Evolutionary conservation across 2,329 filamentous ascomycete genomes (phyloP), one percentile per base, ranked within the genome.

Genomic region (Chaetomium sp.): DNA sequence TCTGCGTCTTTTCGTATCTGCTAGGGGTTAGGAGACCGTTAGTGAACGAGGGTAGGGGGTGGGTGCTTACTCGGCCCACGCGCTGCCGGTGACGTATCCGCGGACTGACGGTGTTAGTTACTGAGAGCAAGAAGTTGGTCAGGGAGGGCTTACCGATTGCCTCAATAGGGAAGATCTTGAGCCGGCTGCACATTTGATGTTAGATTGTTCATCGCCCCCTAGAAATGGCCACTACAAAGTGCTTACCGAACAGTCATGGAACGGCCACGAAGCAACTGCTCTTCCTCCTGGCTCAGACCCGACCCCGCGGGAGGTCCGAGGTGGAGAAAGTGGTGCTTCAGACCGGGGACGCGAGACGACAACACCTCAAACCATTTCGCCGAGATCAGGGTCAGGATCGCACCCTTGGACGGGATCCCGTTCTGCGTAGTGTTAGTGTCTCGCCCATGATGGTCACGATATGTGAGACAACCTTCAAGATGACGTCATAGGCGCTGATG

Each of bases 401-500:
- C 69, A 62, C 80, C 80, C 73, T 83, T 83, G 67, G 74, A 67
- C 46, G 76, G 74, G 50, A 80, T 75, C 61, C 76, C 76, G 65
- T 94, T 96, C 57, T 59, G 14, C 3, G 34, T 5, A 14, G n/a
- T 19, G 5, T 7, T 6, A n/a, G 14, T 42, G 37, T 38, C 8
- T 38, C 37, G 8, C 8, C 37, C 8, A 38, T 8, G 4, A 9
- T 38, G 37, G 12, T 12, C 8, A 40, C 12, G 37, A 9, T 40
- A 9, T 40, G 37, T 2, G 37, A 12, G 37, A 9, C 9, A 42
- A 56, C 57, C 44, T 59, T 59, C 32, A 59, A 52, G 19, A 95
- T 84, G 64, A 95, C 90, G 79, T 97, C 92, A 77, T 92, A 97
- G 54, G 94, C 94, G 32, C 90, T 96, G 70, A 96, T 94, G 63